Conservation (phyloP, 176 grass and related monocot species). For the Raddia distichophylla region DNA sequence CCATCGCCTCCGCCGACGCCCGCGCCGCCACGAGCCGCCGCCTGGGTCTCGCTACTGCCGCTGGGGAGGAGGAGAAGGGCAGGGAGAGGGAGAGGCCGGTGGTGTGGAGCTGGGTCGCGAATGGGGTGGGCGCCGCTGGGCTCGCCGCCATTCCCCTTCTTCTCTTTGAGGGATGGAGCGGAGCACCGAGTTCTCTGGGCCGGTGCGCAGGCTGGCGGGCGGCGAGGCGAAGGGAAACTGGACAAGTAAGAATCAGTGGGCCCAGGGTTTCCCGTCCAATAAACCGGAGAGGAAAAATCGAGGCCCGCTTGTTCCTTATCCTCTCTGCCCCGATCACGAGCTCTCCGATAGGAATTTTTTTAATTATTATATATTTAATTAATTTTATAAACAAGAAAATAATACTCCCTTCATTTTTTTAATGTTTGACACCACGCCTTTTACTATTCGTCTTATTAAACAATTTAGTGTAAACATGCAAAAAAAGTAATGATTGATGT, state of each 20-base stretch:
- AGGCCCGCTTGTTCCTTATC: slow-evolving; percentile 58
- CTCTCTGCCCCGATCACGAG: neutral
- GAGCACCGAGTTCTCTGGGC: neutral
- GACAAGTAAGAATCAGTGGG: slow-evolving; percentile 33
- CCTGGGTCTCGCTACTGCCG: neutral
- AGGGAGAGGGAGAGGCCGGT: slow-evolving; percentile 34
- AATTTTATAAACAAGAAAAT: no score
- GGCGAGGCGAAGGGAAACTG: neutral
- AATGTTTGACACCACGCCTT: no score
- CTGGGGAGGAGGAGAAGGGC: slow-evolving; percentile 11
- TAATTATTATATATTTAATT: no score
- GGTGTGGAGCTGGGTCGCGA: slow-evolving; percentile 30
- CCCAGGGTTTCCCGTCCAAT: slow-evolving; percentile 17
- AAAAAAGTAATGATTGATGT: no score
- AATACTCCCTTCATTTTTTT: no score
- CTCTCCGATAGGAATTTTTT: no score
- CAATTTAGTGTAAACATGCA: no score
- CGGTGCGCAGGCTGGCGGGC: neutral
- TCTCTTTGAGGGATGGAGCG: neutral
- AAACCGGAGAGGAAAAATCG: neutral
- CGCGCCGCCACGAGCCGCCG: slow-evolving; percentile 37
- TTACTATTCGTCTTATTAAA: no score
- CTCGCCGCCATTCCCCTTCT: slow-evolving; percentile 53
- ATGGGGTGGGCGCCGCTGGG: slow-evolving; percentile 34
- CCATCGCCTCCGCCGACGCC: slow-evolving; percentile 68